A percentile compares a stretch with the other conserved stretches of the same genome.
Conservation (phyloP, 768 basidiomycete species). For the Steccherinum ochraceum region DNA sequence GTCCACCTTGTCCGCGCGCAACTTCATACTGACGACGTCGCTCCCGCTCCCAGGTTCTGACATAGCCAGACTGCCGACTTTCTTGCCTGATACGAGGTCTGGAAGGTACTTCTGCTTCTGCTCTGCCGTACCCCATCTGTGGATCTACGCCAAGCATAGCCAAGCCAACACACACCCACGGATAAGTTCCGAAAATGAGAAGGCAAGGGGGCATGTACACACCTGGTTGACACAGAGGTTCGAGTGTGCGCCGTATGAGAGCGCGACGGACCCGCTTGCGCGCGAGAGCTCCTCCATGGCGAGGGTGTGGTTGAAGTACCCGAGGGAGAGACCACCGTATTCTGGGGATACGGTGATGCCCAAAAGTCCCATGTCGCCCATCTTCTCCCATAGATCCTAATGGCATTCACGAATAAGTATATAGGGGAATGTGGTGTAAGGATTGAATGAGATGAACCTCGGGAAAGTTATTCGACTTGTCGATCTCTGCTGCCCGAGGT, state of each 20-base stretch:
- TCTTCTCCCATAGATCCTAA: conserved; percentile 85
- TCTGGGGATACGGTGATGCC: conserved; percentile 78
- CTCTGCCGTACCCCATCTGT: conserved; percentile 73
- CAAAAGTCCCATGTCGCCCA: conserved; percentile 89
- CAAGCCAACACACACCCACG: not conserved
- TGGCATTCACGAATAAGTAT: not conserved
- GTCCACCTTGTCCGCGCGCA: conserved; percentile 71
- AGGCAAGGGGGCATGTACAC: too few species aligned
- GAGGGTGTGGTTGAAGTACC: conserved; percentile 83
- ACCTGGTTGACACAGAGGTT: conserved; percentile 67
- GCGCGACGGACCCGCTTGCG: conserved; percentile 86
- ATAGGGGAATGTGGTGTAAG: not conserved
- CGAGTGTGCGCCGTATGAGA: conserved; percentile 90
- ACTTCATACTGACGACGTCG: conserved; percentile 92
- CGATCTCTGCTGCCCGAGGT: conserved; percentile 80
- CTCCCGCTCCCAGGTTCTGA: conserved; percentile 89
- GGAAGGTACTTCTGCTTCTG: conserved; percentile 86
- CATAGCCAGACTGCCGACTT: conserved; percentile 92
- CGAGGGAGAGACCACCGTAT: conserved; percentile 77
- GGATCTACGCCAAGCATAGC: conserved; percentile 33
- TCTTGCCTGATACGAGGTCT: conserved; percentile 70
- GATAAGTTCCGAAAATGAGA: too few species aligned
- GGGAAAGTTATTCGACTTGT: conserved; percentile 80
- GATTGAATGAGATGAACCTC: not conserved
- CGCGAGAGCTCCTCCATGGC: conserved; percentile 94